phyloP scores from a whole-genome alignment of 345 rosid genomes.

The Gynandropsis gynandra region DNA sequence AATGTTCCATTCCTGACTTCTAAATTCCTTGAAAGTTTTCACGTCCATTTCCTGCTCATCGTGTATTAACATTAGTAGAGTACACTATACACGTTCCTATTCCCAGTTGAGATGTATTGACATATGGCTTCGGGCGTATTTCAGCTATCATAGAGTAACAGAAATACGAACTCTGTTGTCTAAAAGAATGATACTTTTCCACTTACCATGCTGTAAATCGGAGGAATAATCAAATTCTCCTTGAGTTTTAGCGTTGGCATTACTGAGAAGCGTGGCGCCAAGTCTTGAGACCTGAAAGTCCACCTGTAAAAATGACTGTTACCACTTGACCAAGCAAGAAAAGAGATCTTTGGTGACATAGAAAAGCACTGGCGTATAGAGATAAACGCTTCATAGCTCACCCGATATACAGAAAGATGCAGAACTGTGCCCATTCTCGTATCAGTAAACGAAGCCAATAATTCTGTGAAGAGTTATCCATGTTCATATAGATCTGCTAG shows the following conservation, averaged over 20 bases:
- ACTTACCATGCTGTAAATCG: slow-evolving; percentile 73
- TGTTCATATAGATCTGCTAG: slow-evolving; percentile 60
- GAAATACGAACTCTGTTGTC: not conserved
- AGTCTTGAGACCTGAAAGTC: slow-evolving; percentile 85
- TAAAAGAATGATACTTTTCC: not conserved
- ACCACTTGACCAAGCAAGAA: slow-evolving; percentile 13
- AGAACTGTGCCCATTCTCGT: slow-evolving; percentile 85
- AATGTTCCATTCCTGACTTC: slow-evolving; percentile 71
- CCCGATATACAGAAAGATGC: slow-evolving; percentile 86
- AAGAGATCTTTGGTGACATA: not conserved
- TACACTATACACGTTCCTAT: not conserved
- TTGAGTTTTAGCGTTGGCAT: slow-evolving; percentile 67
- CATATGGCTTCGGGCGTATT: not conserved
- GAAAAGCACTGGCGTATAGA: not conserved
- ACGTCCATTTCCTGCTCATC: slow-evolving; percentile 80
- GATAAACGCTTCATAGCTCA: slow-evolving; percentile 27
- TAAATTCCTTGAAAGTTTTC: slow-evolving; percentile 59
- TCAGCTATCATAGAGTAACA: not conserved
- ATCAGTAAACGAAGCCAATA: slow-evolving; percentile 78
- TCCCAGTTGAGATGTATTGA: not conserved
- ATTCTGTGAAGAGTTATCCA: slow-evolving; percentile 57
- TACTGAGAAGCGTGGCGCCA: slow-evolving; percentile 73
- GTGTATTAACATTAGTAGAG: not conserved
- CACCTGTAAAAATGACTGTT: slow-evolving; percentile 42
- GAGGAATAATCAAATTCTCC: slow-evolving; percentile 45